Conservation (phyloP, 2,329 filamentous ascomycete genomes). For the Trichophyton simii region DNA sequence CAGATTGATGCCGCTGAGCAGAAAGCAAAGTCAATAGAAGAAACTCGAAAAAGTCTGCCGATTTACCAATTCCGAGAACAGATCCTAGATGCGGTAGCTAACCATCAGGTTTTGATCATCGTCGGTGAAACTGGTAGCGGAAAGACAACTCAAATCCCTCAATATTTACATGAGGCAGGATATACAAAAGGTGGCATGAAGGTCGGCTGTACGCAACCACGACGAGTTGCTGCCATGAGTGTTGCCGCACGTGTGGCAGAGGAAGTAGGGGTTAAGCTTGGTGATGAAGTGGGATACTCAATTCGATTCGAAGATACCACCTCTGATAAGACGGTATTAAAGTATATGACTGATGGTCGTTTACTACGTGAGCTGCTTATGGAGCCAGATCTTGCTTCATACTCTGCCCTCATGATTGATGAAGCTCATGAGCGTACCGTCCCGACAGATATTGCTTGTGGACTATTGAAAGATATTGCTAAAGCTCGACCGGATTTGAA, state of each 20-base stretch:
- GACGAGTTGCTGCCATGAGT: conserved; percentile 92
- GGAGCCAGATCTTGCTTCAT: conserved; percentile 68
- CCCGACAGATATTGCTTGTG: conserved; percentile 79
- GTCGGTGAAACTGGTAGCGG: conserved; percentile 91
- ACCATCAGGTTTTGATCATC: conserved; percentile 80
- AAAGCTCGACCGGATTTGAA: conserved; percentile 74
- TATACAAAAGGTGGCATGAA: conserved; percentile 75
- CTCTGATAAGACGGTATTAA: conserved; percentile 78
- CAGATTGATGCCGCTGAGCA: conserved; percentile 81
- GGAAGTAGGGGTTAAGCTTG: conserved; percentile 80
- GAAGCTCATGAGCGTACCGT: conserved; percentile 93
- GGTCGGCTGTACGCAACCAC: conserved; percentile 85
- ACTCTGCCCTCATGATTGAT: conserved; percentile 88
- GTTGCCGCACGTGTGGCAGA: conserved; percentile 93
- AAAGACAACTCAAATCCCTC: conserved; percentile 89
- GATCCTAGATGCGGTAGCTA: conserved; percentile 71
- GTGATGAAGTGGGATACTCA: conserved; percentile 84
- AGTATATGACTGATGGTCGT: conserved; percentile 98
- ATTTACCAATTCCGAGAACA: conserved; percentile 80
- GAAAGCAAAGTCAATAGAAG: conserved; percentile 76
- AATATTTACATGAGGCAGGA: conserved; percentile 84
- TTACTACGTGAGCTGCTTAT: conserved; percentile 79
- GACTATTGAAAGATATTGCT: conserved; percentile 77
- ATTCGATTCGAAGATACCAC: conserved; percentile 93
- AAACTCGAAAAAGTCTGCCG: conserved; percentile 78